A percentile compares a stretch with the other conserved stretches of the same genome.
phyloP scores from a whole-genome alignment of 208 protist genomes.

The Porcisia hertigi region DNA sequence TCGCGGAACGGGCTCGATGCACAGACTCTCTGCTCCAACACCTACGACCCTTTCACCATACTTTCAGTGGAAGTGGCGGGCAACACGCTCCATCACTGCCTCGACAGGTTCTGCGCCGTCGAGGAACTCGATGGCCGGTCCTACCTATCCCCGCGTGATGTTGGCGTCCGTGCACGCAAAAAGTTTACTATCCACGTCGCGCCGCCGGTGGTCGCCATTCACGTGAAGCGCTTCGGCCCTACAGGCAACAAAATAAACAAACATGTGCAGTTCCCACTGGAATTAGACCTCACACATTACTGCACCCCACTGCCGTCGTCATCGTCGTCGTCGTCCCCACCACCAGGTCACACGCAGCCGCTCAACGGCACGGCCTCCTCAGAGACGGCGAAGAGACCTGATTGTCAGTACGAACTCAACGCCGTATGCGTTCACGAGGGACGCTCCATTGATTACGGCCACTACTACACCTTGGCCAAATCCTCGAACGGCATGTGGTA shows the following conservation, averaged over 20 bases:
- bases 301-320: slow-evolving; percentile 34
- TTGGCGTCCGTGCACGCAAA: slow-evolving; percentile 78
- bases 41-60: slow-evolving; percentile 87
- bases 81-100: slow-evolving; percentile 73
- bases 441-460: slow-evolving; percentile 73
- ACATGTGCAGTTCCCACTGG: slow-evolving; percentile 63
- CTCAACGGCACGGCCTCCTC: neutral
- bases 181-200: slow-evolving; percentile 79
- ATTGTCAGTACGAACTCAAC: slow-evolving; percentile 81
- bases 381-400: neutral
- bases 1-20: slow-evolving; percentile 17
- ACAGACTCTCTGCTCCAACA: slow-evolving; percentile 68
- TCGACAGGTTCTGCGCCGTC: slow-evolving; percentile 69
- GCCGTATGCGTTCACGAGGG: slow-evolving; percentile 91
- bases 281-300: slow-evolving; percentile 65
- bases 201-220: slow-evolving; percentile 84
- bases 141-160: slow-evolving; percentile 78
- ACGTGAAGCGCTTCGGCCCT: slow-evolving; percentile 87
- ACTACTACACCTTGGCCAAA: slow-evolving; percentile 91
- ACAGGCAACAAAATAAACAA: slow-evolving; percentile 71
- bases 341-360: neutral
- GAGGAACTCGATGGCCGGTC: slow-evolving; percentile 74
- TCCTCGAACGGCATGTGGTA: slow-evolving; percentile 87
- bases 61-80: slow-evolving; percentile 77
- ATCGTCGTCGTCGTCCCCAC: slow-evolving; percentile 1